Base-by-base conservation (phyloP, 306 rosid species). In the Senna siamea region DNA sequence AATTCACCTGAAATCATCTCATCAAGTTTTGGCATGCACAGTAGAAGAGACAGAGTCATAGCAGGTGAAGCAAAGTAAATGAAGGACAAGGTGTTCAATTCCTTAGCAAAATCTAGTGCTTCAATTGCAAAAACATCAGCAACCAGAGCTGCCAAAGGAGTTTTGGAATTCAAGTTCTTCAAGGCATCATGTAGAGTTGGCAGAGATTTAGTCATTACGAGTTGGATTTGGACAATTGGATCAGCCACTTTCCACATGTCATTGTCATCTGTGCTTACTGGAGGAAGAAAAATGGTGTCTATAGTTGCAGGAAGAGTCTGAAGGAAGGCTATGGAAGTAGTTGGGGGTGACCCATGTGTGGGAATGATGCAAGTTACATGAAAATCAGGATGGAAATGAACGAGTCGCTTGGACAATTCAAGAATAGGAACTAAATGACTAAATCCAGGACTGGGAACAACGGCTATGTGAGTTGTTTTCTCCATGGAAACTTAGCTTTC, bases 351-450 rank as follows among this genome's bases (percentile, higher is more conserved):
- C 4, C 73, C 74, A 23, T 37, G 32, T 20, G 73, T 11, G 41
- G 83, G 83, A 28, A 79, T 66, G 74, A 73, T 65, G 83, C 52
- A 57, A 2, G 70, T 79, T 74, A 79, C 34, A 26, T 63, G 69
- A 18, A 75, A 30, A 1, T 76, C 58, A 7, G 65, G 73, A n/a
- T 77, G 70, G n/a, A 51, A 66, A 0, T 53, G 51, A 57, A 76
- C 26, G 6, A 83, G 69, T 15, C 19, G 6, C 11, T 72, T 79
- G 4, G 79, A 77, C 38, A 83, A 73, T 18, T 83, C 74, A 10
- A 83, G 61, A 10, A 83, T 46, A 0, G 83, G 82, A 14, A 43
- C 5, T 0, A 82, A 17, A 15, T 78, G 83, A 37, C 76, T 72
- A 4, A 64, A 70, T 0, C 80, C 78, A 2, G 43, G 55, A 30